Base-by-base conservation (phyloP, 345 rosid species). In the Noccaea caerulescens region DNA sequence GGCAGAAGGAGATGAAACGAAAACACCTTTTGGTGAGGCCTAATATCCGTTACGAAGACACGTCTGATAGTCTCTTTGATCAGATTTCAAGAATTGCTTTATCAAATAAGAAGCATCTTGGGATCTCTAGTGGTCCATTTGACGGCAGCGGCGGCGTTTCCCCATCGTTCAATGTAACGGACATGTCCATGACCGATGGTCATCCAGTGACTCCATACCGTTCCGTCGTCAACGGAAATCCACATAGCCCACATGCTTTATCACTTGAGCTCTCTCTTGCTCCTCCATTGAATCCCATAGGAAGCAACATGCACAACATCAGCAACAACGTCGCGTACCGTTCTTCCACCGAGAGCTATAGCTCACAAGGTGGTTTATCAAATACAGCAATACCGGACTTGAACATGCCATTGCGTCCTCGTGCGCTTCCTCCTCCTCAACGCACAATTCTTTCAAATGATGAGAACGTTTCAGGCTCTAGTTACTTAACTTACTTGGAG, bases 51-150 rank as follows among this genome's bases (percentile, higher is more conserved):
- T 55, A 46, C 66, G 52, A 16, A 30, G 59, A 52, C 34, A 46
- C 49, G 13, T 43, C 63, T 54, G 52, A 63, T 20, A 36, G 47
- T 25, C 12, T 63, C 10, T 23, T 63, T 32, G 63, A 69, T 62
- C 46, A 47, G 38, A 43, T 4, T 63, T 63, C 55, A 33, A 37
- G 18, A 43, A 45, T 52, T 53, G 47, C 76, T 34, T 54, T 36
- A 25, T 25, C 27, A 25, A 25, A 25, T 25, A 3, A 25, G 25
- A 72, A 72, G n/a, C 36, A 61, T 71, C 55, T 20, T 44, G 58
- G 34, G 11, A 55, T 65, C 34, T 64, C 65, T 64, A 65, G 30
- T 55, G 42, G 34, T 6, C 63, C 56, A 34, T 13, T 4, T 13
- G 46, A 18, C 20, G 0, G 1, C 27, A 25, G 9, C 18, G 14